Conservation (phyloP, 345 rosid species). For the Dimocarpus longan region DNA sequence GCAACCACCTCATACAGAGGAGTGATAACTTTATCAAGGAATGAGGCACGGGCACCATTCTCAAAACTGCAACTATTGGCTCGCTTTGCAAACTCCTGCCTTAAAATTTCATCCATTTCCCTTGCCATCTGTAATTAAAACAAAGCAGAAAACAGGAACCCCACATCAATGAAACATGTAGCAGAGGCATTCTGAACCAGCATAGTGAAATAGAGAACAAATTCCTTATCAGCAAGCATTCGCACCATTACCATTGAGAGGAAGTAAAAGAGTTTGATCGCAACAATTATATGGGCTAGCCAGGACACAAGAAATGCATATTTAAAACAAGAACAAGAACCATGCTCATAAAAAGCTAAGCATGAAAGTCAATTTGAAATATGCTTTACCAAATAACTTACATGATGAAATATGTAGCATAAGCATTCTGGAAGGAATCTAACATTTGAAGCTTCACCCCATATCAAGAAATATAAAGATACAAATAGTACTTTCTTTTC, state of each 20-base stretch:
- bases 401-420: slow-evolving; percentile 98
- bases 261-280: background rate
- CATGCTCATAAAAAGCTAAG: background rate
- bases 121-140: slow-evolving; percentile 71
- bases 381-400: slow-evolving; percentile 35
- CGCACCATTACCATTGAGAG: background rate
- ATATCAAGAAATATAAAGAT: slow-evolving; percentile 80
- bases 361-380: background rate
- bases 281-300: background rate
- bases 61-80: slow-evolving; percentile 80
- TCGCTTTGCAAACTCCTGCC: slow-evolving; percentile 68
- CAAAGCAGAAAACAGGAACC: slow-evolving; percentile 1
- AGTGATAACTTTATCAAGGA: slow-evolving; percentile 77
- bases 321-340: background rate
- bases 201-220: background rate
- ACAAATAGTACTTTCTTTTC: slow-evolving; percentile 83
- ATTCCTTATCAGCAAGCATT: background rate
- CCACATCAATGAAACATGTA: no score
- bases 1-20: slow-evolving; percentile 84
- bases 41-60: slow-evolving; percentile 52
- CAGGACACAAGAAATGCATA: background rate
- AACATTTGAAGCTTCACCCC: slow-evolving; percentile 94
- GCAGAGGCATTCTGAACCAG: no score
- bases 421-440: slow-evolving; percentile 93
- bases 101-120: slow-evolving; percentile 87